These are phyloP conservation scores for Fusarium pseudonygamai DNA, from an alignment of 2,329 filamentous ascomycete genomes.

Conservation along the genomic window DNA sequence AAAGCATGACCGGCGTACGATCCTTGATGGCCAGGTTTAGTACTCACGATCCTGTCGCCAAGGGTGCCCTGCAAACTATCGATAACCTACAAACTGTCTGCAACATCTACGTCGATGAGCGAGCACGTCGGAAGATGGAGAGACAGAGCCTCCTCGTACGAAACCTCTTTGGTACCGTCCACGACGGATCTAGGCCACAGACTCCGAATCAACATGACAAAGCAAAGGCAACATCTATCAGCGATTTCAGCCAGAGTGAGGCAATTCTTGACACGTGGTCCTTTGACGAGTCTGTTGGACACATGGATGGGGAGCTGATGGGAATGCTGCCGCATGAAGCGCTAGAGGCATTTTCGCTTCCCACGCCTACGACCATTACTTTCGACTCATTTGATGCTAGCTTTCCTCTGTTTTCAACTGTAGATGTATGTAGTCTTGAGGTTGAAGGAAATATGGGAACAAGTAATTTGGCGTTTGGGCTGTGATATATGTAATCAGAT, in stretches of 20 bases:
- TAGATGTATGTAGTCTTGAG: not conserved
- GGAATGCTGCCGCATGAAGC: not conserved
- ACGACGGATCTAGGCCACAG: not conserved
- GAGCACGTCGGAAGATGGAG: not conserved
- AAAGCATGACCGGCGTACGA: not conserved
- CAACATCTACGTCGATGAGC: not conserved
- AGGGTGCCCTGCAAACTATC: not conserved
- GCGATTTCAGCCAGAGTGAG: not conserved
- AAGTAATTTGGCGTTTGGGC: not conserved
- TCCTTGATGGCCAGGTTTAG: not conserved
- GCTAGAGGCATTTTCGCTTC: not conserved
- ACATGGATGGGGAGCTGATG: not conserved
- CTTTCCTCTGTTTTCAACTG: not conserved
- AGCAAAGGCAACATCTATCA: fast-evolving
- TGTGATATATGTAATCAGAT: not conserved
- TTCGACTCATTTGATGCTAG: not conserved
- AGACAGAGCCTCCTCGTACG: not conserved
- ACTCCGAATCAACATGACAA: not conserved
- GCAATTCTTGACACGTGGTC: not conserved
- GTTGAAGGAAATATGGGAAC: not conserved
- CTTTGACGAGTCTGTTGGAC: not conserved
- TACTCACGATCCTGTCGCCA: not conserved
- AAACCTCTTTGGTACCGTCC: not conserved
- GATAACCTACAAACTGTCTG: not conserved
- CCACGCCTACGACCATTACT: not conserved